phyloP scores from a whole-genome alignment of 2,329 filamentous ascomycete species.

The Pyrenophora seminiperda region DNA sequence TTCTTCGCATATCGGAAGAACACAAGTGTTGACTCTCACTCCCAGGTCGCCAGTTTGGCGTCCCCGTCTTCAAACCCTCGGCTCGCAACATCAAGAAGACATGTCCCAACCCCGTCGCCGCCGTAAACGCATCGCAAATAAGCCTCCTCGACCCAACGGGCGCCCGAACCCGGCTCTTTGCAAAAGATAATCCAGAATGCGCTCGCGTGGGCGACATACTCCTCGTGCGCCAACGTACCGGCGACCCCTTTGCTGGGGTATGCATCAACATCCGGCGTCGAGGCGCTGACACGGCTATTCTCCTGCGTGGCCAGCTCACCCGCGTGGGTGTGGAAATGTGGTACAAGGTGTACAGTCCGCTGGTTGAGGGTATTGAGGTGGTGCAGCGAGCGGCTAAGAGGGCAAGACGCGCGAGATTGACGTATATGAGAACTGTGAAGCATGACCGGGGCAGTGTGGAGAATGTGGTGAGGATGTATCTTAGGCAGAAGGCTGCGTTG shows the following conservation, averaged over 20 bases:
- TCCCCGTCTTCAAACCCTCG: constrained; percentile 57
- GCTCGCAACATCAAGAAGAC: constrained; percentile 60
- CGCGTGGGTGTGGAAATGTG: constrained; percentile 94
- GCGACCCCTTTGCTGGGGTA: constrained; percentile 88
- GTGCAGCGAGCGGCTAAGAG: constrained; percentile 85
- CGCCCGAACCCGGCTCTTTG: constrained; percentile 80
- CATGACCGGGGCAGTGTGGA: constrained; percentile 48
- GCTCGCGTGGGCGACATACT: constrained; percentile 88
- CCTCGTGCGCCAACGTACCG: constrained; percentile 81
- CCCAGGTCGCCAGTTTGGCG: constrained; percentile 46
- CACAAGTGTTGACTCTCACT: constrained; percentile 6
- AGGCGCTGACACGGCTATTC: constrained; percentile 84
- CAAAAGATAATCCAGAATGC: constrained; percentile 74
- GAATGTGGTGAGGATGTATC: constrained; percentile 45
- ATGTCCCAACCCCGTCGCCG: constrained; percentile 70
- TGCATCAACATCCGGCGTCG: constrained; percentile 83
- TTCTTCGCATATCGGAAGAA: no score
- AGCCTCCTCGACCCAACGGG: constrained; percentile 80
- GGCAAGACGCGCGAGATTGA: constrained; percentile 83
- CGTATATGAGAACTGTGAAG: constrained; percentile 73
- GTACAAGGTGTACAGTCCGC: constrained; percentile 92
- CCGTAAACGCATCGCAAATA: constrained; percentile 72
- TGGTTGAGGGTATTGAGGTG: constrained; percentile 88
- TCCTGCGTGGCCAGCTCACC: constrained; percentile 84
- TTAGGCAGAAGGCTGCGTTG: constrained; percentile 46